Base-by-base conservation (phyloP, 2,329 filamentous ascomycete species). In the Penicillium sp. region DNA sequence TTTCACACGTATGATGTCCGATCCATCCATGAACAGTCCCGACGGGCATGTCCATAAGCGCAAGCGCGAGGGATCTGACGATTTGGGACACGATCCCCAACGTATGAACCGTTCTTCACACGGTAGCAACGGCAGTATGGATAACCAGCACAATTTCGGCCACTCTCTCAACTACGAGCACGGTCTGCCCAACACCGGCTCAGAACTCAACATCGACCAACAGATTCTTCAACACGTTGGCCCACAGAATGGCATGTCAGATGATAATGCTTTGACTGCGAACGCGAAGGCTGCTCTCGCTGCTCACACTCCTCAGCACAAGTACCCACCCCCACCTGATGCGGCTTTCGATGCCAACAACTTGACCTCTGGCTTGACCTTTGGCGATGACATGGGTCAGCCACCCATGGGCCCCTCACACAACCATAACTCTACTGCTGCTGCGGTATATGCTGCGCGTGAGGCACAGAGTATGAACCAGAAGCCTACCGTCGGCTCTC, bases 401-500 rank as follows among this genome's bases (percentile, higher is more conserved):
- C 62, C 65, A n/a, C 57, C 68, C 9, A 73, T 69, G 75, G 65
- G 68, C 39, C 62, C 67, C 21, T 62, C 69, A 10, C 75, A 76
- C 54, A 71, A 69, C 46, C 75, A 76, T 56, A 75, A 75, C 39
- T 86, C 86, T 48, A 87, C 86, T 41, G 85, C 86, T 49, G 84
- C 84, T 21, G 86, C 86, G 56, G 73, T 75, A 43, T 80, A 83
- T 53, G 80, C 82, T 55, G 77, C 80, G 45, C 77, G 82, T 31
- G 81, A 82, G 62, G 79, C 77, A 16, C 79, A 80, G 63, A 75
- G 79, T 63, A 74, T 82, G 69, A 73, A 80, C 54, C 77, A 83
- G 56, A 98, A 97, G 75, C 93, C 93, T 8, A 86, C 88, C 7
- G 95, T 98, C n/a, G 95, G 95, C 2, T 95, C 92, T 2, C 91